Evolutionary conservation across 2,329 filamentous ascomycete genomes (phyloP), one percentile per base, ranked within the genome.

Genomic region (Neofusicoccum laricinum): DNA sequence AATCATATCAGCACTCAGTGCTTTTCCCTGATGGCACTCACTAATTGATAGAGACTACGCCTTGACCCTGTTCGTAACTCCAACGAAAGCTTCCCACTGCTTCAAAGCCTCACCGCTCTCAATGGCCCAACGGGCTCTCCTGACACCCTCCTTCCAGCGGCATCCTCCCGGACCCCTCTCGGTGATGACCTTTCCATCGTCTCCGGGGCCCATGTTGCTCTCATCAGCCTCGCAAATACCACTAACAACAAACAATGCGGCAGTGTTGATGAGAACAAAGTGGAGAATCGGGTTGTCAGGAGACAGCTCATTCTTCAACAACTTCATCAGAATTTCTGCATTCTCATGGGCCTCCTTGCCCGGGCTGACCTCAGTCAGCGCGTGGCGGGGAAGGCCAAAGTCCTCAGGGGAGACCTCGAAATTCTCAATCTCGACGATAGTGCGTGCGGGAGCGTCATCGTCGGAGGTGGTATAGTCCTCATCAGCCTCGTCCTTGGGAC

Each of bases 251-350:
- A 99, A 85, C 59, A 99, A 80, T 1, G 93, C 92, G 0, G 94
- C 93, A 1, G 94, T 91, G 73, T 99, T 99, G 78, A 98, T 90
- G 59, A 98, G 84, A 19, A 99, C 92, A 73, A 99, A 99, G 73
- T 96, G 90, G 67, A 97, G 78, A 61, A 99, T 91, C 0, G 95
- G 92, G 70, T 97, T 87, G 69, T 96, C 87, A 11, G 85, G 84
- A 0, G 87, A 80, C 51, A 96, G 77, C 76, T 96, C 85, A 67
- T 90, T 90, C 59, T 84, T 83, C 64, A 99, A 78, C 48, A 99
- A 90, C 67, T 84, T 85, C 75, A 88, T 88, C 66, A 99, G 79
- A 51, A 97, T 96, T 67, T 84, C 84, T 0, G 95, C 95, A 73
- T 99, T 99, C 78, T 96, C 90, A 55, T 86, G 85, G 1, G 95